Conservation (phyloP, 2,329 filamentous ascomycete species). For the Arthrinium puccinioides region DNA sequence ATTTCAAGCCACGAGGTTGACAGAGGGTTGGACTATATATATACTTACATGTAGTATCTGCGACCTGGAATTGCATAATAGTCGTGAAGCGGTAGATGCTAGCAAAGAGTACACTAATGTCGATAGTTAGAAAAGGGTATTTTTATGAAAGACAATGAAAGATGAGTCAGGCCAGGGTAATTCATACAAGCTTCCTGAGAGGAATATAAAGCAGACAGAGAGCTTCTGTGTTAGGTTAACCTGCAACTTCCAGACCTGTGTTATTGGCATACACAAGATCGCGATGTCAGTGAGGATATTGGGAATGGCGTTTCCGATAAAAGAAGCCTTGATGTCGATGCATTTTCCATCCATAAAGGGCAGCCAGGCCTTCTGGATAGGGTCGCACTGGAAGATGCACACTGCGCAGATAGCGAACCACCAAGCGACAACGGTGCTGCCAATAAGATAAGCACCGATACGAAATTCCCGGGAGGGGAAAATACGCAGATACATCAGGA, state of each 20-base stretch:
- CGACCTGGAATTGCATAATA: slow-evolving; percentile 18
- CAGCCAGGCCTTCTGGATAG: slow-evolving; percentile 28
- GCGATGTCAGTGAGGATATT: slow-evolving; percentile 31
- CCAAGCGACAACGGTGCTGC: slow-evolving; percentile 10
- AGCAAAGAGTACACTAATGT: slow-evolving; percentile 18
- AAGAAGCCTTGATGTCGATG: slow-evolving; percentile 29
- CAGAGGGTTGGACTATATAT: too few relatives aligned
- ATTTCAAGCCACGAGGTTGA: too few relatives aligned
- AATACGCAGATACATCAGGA: slow-evolving; percentile 18
- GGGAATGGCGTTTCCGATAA: slow-evolving; percentile 36
- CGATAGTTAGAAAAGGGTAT: neutral
- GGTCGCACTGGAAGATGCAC: slow-evolving; percentile 31
- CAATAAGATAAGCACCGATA: slow-evolving; percentile 8
- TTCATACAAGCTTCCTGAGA: slow-evolving; percentile 25
- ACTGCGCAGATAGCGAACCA: slow-evolving; percentile 20
- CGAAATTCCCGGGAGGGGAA: slow-evolving; percentile 15
- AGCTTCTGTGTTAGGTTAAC: slow-evolving; percentile 14
- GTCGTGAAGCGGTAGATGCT: slow-evolving; percentile 21
- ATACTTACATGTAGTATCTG: slow-evolving; percentile 14
- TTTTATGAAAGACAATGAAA: neutral
- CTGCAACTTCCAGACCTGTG: slow-evolving; percentile 22
- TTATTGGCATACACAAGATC: slow-evolving; percentile 24
- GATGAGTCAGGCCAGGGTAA: neutral
- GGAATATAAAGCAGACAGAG: slow-evolving; percentile 20
- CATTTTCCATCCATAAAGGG: slow-evolving; percentile 26